Evolutionary conservation across 108 stramenopile genomes (phyloP).

Genomic region (Nannochloropsis granulata): DNA sequence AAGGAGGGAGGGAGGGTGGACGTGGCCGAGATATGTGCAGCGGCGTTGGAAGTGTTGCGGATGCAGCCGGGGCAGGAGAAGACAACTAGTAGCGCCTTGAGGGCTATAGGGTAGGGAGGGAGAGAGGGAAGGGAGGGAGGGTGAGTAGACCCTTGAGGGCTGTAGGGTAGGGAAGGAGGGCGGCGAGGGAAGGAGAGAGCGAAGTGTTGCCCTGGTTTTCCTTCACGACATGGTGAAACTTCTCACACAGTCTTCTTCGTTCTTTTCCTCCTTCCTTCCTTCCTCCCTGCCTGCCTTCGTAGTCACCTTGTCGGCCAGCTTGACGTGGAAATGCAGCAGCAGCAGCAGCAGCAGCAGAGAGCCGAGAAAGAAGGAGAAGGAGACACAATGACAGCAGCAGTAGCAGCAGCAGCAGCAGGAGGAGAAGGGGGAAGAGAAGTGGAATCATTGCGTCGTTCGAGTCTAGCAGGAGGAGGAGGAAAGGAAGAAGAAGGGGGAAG

Average conservation of each 20-base stretch:
- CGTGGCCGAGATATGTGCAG: background rate
- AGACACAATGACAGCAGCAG: constrained; percentile 29
- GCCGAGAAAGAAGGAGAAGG: no score
- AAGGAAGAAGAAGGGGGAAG: constrained; percentile 14
- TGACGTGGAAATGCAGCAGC: background rate
- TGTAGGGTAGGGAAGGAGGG: no score
- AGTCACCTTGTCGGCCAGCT: background rate
- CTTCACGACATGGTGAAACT: no score
- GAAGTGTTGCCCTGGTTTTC: no score
- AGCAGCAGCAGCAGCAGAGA: no score
- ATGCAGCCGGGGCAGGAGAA: background rate
- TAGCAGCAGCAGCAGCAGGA: constrained; percentile 31
- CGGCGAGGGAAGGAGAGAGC: no score
- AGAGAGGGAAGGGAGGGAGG: background rate
- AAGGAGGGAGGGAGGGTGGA: background rate
- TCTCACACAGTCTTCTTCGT: background rate
- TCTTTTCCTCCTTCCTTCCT: background rate
- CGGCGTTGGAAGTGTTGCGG: background rate
- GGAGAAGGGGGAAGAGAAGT: constrained; percentile 12
- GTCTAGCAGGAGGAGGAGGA: background rate
- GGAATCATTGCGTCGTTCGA: background rate
- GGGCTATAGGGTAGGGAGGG: background rate
- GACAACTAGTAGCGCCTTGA: background rate
- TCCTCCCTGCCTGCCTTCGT: no score
- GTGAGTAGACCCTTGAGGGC: no score